Base-by-base conservation (phyloP, 306 rosid genomes). In the Echinosophora koreensis region DNA sequence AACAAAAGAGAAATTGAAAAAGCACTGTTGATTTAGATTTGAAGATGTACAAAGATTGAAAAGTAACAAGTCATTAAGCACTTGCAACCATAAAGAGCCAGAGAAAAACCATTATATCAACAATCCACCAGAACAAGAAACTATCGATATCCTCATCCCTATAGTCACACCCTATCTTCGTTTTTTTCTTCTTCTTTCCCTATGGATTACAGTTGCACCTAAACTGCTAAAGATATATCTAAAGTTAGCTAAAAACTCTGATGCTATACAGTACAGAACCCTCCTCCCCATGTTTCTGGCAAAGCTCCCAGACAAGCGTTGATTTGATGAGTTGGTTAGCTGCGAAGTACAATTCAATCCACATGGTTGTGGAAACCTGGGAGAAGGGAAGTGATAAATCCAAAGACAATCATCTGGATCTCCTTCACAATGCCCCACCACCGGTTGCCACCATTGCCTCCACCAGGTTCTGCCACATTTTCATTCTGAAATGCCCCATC, bases 371-470 rank as follows among this genome's bases (percentile, higher is more conserved):
- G 96, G 78, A 90, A 86, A 37, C 93, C 96, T 6, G 96, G 96
- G 49, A 90, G 93, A 69, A 90, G 84, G 47, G 96, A 88, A 52
- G 88, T 88, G 70, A 90, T 87, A 71, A 90, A 90, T 52, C 96
- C 96, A 57, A 87, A 88, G 59, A 90, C 90, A 41, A 90, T 90
- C 93, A 90, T 87, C 75, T 87, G 96, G 49, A 90, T 78, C 80
- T 90, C 96, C 80, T 80, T 83, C 68, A 90, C 84, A 74, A 90
- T 80, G 72, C 82, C 90, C 96, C 96, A 87, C 93, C 87, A 88
- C 30, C 49, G 90, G 71, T 83, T 85, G 50, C 80, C 90, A 17
- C 90, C 90, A 69, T 90, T 82, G 66, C 60, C 83, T 3, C 73
- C 86, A 32, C 77, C 91, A 10, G 85, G 63, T 35, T 85, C 90